Conservation (phyloP, 345 rosid species). For the Hibiscus tridactylites region DNA sequence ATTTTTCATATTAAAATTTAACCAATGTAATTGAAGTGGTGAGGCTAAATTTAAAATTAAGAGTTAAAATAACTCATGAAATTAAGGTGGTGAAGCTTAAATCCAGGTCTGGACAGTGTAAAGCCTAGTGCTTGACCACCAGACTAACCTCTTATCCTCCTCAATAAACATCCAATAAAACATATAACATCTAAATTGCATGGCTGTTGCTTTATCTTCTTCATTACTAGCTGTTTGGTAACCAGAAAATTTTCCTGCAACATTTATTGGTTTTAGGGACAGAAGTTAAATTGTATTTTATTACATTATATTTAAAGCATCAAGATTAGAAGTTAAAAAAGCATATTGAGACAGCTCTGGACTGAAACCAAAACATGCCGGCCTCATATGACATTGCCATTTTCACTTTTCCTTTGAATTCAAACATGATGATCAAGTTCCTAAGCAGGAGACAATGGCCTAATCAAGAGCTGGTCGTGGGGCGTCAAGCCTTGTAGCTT, state of each 20-base stretch:
- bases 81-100: too few relatives aligned
- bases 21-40: too few relatives aligned
- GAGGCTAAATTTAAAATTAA: too few relatives aligned
- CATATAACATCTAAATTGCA: too few relatives aligned
- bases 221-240: background rate
- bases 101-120: too few relatives aligned
- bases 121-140: too few relatives aligned
- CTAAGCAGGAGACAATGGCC: too few relatives aligned
- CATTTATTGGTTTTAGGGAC: background rate
- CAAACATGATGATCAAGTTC: background rate
- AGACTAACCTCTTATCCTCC: too few relatives aligned
- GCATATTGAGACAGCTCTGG: background rate
- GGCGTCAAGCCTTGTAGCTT: constrained; percentile 83
- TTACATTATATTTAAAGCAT: background rate
- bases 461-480: constrained; percentile 62
- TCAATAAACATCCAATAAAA: too few relatives aligned
- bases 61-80: too few relatives aligned
- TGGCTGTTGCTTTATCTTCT: too few relatives aligned
- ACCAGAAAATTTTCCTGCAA: background rate
- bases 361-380: background rate
- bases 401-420: background rate
- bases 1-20: too few relatives aligned
- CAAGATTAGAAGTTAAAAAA: background rate
- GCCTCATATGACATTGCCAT: background rate
- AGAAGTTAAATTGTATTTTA: background rate